These are phyloP conservation scores for Penicillium hordei DNA, from an alignment of 2,329 filamentous ascomycete genomes.

Conservation along the genomic window DNA sequence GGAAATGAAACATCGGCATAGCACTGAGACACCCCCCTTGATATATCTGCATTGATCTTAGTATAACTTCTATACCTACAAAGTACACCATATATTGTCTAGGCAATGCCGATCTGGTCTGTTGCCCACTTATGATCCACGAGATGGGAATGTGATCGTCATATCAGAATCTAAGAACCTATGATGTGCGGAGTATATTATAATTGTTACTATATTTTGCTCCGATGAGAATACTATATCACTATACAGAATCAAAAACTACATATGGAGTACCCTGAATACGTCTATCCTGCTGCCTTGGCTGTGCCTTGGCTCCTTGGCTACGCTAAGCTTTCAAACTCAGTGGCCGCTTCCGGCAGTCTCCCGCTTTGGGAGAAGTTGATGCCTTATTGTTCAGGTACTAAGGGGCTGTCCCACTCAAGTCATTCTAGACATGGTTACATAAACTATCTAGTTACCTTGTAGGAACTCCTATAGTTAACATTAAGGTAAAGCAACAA, in stretches of 20 bases:
- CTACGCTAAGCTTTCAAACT: background rate
- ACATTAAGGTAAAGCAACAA: too few relatives aligned
- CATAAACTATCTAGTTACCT: too few relatives aligned
- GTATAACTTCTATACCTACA: background rate
- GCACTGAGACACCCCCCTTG: slow-evolving; percentile 8
- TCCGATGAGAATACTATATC: background rate
- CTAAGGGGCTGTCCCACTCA: background rate
- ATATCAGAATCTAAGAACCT: background rate
- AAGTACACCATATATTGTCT: background rate
- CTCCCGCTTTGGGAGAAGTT: background rate
- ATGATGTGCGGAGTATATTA: background rate
- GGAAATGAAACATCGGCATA: slow-evolving; percentile 9
- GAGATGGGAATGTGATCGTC: slow-evolving; percentile 2
- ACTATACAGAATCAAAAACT: background rate
- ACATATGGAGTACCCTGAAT: background rate
- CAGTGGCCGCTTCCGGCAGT: background rate
- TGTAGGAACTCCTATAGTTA: background rate
- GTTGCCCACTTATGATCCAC: slow-evolving; percentile 1
- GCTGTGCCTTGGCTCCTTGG: background rate
- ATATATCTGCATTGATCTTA: background rate
- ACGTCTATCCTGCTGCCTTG: background rate
- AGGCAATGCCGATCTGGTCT: slow-evolving; percentile 1
- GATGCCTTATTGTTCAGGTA: background rate
- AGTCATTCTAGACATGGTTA: too few relatives aligned
- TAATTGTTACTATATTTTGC: background rate